phyloP scores from a whole-genome alignment of 352 stramenopile genomes.

The Pythium dissimile region DNA sequence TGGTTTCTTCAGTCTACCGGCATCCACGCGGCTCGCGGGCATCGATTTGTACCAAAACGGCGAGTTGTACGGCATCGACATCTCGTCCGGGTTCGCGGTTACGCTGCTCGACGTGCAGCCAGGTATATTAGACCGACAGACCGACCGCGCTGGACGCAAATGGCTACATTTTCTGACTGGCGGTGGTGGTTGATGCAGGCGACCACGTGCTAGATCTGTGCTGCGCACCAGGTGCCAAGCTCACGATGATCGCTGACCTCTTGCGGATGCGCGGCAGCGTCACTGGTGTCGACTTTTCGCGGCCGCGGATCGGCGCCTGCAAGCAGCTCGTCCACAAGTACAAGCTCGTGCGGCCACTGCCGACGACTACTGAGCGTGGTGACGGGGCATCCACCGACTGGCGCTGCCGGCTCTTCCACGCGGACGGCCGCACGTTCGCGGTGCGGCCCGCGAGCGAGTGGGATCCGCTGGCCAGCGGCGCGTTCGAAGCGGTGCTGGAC shows the following conservation, averaged over 20 bases:
- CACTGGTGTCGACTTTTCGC: slow-evolving; percentile 87
- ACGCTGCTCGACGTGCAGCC: slow-evolving; percentile 52
- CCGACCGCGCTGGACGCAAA: not conserved
- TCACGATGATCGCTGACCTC: slow-evolving; percentile 90
- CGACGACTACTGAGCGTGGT: too few species aligned
- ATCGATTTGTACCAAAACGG: slow-evolving; percentile 46
- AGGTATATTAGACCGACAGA: slow-evolving; percentile 20
- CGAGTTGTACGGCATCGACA: slow-evolving; percentile 81
- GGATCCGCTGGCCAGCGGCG: slow-evolving; percentile 21
- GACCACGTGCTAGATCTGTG: slow-evolving; percentile 93
- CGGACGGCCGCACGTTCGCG: slow-evolving; percentile 71
- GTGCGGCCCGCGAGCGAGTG: slow-evolving; percentile 53
- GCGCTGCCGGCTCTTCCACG: slow-evolving; percentile 74
- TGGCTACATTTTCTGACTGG: not conserved
- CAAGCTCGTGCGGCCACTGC: slow-evolving; percentile 72
- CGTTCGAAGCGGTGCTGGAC: slow-evolving; percentile 59
- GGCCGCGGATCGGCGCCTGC: slow-evolving; percentile 76
- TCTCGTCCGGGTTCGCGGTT: slow-evolving; percentile 74
- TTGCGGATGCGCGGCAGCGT: slow-evolving; percentile 54
- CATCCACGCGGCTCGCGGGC: slow-evolving; percentile 36
- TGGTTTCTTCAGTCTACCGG: slow-evolving; percentile 65
- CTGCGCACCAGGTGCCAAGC: slow-evolving; percentile 90
- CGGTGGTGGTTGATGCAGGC: slow-evolving; percentile 24
- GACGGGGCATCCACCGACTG: slow-evolving; percentile 16
- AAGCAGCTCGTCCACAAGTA: slow-evolving; percentile 93